phyloP scores from a whole-genome alignment of 2,329 filamentous ascomycete genomes.

The Ophioceras dolichostomum region DNA sequence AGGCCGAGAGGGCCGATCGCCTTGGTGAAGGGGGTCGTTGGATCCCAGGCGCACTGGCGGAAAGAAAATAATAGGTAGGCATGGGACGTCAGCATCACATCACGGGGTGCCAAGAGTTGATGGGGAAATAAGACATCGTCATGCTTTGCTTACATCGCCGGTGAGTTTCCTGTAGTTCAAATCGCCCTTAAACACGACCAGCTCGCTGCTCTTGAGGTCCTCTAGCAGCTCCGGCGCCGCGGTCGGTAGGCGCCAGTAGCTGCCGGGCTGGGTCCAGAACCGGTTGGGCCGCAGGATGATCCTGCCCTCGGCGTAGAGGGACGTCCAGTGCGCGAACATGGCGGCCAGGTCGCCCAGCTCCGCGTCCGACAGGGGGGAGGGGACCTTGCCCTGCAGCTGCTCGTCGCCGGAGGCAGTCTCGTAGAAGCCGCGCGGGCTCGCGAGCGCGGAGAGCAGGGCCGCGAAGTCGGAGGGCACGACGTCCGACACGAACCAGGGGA shows the following conservation, averaged over 20 bases:
- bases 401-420: conserved; percentile 60
- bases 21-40: conserved; percentile 72
- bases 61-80: background rate
- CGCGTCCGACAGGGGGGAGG: conserved; percentile 49
- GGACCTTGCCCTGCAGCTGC: conserved; percentile 39
- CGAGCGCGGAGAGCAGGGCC: conserved; percentile 70
- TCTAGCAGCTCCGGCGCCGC: conserved; percentile 55
- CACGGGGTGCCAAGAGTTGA: background rate
- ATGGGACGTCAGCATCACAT: background rate
- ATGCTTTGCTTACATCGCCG: conserved; percentile 54
- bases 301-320: conserved; percentile 71
- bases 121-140: background rate
- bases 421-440: conserved; percentile 68
- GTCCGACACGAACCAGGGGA: conserved; percentile 98
- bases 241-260: conserved; percentile 76
- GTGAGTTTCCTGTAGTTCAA: conserved; percentile 92
- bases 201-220: conserved; percentile 70
- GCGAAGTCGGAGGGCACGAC: conserved; percentile 79
- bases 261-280: conserved; percentile 84
- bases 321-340: conserved; percentile 72
- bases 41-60: conserved; percentile 60
- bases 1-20: conserved; percentile 80
- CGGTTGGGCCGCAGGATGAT: conserved; percentile 70
- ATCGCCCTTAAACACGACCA: conserved; percentile 96
- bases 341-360: conserved; percentile 59